phyloP scores from a whole-genome alignment of 2,329 filamentous ascomycete species.

The Hypoxylon sp. region DNA sequence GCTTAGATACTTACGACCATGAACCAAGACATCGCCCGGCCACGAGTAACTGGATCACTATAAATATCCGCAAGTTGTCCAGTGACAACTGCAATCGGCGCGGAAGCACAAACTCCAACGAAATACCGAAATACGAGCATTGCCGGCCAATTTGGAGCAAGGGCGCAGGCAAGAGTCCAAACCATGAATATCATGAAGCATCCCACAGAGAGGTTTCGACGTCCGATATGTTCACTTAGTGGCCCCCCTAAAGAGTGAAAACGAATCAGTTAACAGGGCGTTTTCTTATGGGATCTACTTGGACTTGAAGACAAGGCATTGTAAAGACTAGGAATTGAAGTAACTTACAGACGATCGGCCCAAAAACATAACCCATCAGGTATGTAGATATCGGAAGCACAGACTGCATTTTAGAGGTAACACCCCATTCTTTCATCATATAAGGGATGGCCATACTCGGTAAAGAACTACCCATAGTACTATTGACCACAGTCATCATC shows the following conservation, averaged over 20 bases:
- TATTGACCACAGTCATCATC: conserved; percentile 75
- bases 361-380: conserved; percentile 68
- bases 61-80: conserved; percentile 78
- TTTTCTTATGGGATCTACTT: neutral
- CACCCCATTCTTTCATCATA: conserved; percentile 70
- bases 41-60: conserved; percentile 67
- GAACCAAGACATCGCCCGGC: conserved; percentile 73
- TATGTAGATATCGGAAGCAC: conserved; percentile 75
- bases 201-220: conserved; percentile 62
- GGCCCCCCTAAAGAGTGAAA: conserved; percentile 67
- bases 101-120: conserved; percentile 67
- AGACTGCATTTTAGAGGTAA: conserved; percentile 63
- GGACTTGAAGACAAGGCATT: neutral
- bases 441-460: conserved; percentile 74
- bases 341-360: conserved; percentile 55
- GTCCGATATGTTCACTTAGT: conserved; percentile 75
- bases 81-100: conserved; percentile 73
- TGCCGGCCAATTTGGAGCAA: conserved; percentile 67
- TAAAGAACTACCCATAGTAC: conserved; percentile 75
- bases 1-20: conserved; percentile 67
- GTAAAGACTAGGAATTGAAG: conserved; percentile 52
- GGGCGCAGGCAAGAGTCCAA: conserved; percentile 69
- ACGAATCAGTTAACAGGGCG: neutral
- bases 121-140: conserved; percentile 70
- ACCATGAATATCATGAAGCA: conserved; percentile 65